A percentile compares a stretch with the other conserved stretches of the same genome.
Evolutionary conservation across 352 stramenopile genomes (phyloP).

Genomic region (Phytophthora citrophthora): DNA sequence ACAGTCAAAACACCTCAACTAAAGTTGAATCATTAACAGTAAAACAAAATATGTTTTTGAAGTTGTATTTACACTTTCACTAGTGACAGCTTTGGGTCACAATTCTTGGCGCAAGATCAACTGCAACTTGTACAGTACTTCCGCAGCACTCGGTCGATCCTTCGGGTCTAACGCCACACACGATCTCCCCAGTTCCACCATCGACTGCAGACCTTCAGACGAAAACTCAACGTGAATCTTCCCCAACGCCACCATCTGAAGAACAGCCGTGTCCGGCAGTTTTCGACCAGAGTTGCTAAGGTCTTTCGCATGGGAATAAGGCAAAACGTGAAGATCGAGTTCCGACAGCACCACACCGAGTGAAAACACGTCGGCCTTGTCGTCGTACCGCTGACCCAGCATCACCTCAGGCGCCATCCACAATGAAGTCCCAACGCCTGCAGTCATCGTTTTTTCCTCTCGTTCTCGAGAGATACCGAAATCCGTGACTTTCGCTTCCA

Average conservation of each 20-base stretch:
- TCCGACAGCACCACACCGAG: conserved; percentile 41
- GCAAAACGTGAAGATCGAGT: conserved; percentile 33
- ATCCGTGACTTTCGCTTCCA: conserved; percentile 51
- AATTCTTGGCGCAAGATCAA: conserved; percentile 17
- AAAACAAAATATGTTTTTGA: no score
- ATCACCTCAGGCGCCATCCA: conserved; percentile 52
- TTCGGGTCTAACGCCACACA: conserved; percentile 37
- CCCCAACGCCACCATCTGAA: conserved; percentile 43
- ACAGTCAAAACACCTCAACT: no score
- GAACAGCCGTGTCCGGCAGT: conserved; percentile 23
- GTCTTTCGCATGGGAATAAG: conserved; percentile 34
- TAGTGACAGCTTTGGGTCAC: not conserved
- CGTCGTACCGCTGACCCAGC: conserved; percentile 37
- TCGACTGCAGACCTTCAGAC: conserved; percentile 10
- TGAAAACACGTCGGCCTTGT: conserved; percentile 33
- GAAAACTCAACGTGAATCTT: conserved; percentile 47
- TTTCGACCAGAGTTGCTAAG: conserved; percentile 14
- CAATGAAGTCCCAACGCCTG: conserved; percentile 36
- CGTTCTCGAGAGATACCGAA: conserved; percentile 44
- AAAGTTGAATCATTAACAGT: no score
- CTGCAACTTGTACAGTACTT: conserved; percentile 35
- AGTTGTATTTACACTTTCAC: no score
- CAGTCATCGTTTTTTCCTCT: conserved; percentile 45
- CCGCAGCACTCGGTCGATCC: conserved; percentile 37
- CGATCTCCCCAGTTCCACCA: conserved; percentile 27